Base-by-base conservation (phyloP, 2,329 filamentous ascomycete genomes). In the Ophiocordyceps polyrhachis-furcata region DNA sequence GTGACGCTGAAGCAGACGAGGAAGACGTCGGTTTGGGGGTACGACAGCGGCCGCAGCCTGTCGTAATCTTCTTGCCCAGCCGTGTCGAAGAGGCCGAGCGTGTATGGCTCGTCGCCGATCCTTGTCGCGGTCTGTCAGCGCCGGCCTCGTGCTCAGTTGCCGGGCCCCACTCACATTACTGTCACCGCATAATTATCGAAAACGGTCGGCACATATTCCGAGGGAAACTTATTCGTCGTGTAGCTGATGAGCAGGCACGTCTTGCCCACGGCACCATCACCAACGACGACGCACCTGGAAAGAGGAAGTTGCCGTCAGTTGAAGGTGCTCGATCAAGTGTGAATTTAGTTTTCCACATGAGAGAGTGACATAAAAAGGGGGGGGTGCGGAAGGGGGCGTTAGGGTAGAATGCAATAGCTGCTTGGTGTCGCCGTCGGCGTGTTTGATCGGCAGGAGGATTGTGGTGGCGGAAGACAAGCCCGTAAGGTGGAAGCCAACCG, bases 101-200 rank as follows among this genome's bases (percentile, higher is more conserved):
- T 98, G 64, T 96, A 96, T 48, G 91, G 91, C 67, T 98, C 91
- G 63, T 96, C 91, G 52, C 91, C 91, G 62, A 98, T 96, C 91
- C 91, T 98, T 98, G 41, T 46, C 41, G 47, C 41, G 43, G 46
- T 45, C 41, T 47, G 52, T 58, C 48, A 55, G 51, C 44, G 17
- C 11, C 38, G 38, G 38, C 20, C 8, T 19, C 35, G 35, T 38
- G 25, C 14, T 17, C 15, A 38, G 35, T 43, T 20, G 42, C 13
- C 19, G 41, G 37, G 41, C 50, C 55, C 49, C 46, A 81, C 87
- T 80, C 74, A 95, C 91, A 98, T 98, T 55, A 98, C 91, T 53
- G 91, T 98, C 62, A 98, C 91, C 47, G 91, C 91, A 75, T 98
- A 98, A 69, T 98, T 98, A 67, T 98, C 91, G 66, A 98, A 98